Evolutionary conservation across 2,329 filamentous ascomycete genomes (phyloP).

Genomic region (Penicillium freii): DNA sequence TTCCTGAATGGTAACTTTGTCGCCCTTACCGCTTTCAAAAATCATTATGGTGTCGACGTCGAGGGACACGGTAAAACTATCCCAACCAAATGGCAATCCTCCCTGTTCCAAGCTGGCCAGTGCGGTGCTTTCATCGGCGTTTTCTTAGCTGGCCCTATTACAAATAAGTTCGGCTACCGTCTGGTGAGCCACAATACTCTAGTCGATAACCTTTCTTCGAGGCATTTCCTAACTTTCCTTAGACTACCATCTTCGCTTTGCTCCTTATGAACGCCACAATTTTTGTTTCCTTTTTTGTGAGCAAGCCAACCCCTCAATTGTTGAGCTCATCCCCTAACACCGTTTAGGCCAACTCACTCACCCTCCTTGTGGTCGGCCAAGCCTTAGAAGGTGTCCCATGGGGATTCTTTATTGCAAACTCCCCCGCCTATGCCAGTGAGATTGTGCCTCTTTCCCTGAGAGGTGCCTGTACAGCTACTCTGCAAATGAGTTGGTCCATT

Average conservation of each 20-base stretch:
- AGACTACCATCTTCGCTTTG: conserved; percentile 54
- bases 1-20: conserved; percentile 51
- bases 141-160: conserved; percentile 60
- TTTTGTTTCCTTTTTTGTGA: conserved; percentile 59
- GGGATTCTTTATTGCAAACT: conserved; percentile 34
- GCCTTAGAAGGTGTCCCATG: conserved; percentile 32
- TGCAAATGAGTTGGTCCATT: conserved; percentile 34
- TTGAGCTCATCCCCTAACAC: conserved; percentile 1
- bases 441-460: conserved; percentile 29
- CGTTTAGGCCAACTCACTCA: conserved; percentile 40
- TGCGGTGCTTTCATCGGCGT: conserved; percentile 61
- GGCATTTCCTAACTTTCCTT: too few relatives aligned
- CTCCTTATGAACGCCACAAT: conserved; percentile 60
- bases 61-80: conserved; percentile 28
- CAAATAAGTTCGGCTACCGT: conserved; percentile 59
- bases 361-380: conserved; percentile 39
- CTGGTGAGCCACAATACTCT: conserved; percentile 32
- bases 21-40: conserved; percentile 42
- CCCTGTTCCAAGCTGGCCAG: conserved; percentile 49
- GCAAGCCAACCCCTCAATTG: neutral
- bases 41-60: conserved; percentile 38
- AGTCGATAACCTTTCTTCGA: too few relatives aligned
- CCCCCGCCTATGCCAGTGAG: conserved; percentile 32
- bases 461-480: conserved; percentile 26
- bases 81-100: conserved; percentile 43